Evolutionary conservation across 805 yeast species (phyloP), one percentile per base, ranked within the genome.

Genomic region (Ogataea pini): DNA sequence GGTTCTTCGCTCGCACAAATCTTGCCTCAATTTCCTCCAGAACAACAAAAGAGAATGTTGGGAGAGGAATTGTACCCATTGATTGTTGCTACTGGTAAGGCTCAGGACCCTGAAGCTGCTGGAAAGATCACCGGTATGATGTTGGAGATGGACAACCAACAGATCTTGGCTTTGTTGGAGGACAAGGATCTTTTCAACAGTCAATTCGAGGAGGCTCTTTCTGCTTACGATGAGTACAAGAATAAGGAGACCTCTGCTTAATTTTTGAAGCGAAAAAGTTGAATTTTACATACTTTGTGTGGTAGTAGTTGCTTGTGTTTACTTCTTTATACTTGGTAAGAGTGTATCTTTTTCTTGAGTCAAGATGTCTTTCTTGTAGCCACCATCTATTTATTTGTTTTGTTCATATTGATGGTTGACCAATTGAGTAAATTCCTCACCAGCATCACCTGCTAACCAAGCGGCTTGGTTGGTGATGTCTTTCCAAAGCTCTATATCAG

Each of bases 111-210:
- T 50, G 96, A 90, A 74, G 89, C 96, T 65, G 97, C 97, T 60
- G 96, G 97, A 76, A 92, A 91, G 79, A 89, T 94, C 70, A 94
- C 99, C 59, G 97, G 98, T 78, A 94, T 94, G 98, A 83, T 94
- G 78, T 82, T 94, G 68, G 97, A 91, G 69, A 83, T 92, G 83
- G 95, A 90, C 68, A 88, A 87, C 73, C 82, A 82, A 65, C 97
- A 92, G 76, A 87, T 94, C 63, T 75, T 91, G 65, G 86, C 86
- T 54, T 79, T 92, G 70, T 82, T 89, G 71, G 95, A 89, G 67
- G 94, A 91, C 70, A 96, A 89, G 57, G 90, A 83, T 62, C 80
- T 86, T 61, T 88, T 94, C 78, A 84, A 85, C 76, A 82, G 83
- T 71, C 96, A 90, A 72, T 89, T 92, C 68, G 86, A 85, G 63